Base-by-base conservation (phyloP, 129 eudicot genomes). In the Lonicera japonica region DNA sequence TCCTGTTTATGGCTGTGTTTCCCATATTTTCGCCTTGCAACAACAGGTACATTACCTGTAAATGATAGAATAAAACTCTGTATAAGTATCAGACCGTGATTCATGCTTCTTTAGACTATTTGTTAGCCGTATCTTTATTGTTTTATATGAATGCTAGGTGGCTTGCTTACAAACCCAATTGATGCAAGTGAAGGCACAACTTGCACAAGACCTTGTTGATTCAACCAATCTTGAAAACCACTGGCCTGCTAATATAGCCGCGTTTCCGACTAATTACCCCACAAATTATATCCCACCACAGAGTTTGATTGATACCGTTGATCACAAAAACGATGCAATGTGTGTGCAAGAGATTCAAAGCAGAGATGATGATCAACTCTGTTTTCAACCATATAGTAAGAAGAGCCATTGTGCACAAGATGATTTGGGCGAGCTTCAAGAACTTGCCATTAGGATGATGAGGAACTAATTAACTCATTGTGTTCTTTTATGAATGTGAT, bases 351-450 rank as follows among this genome's bases (percentile, higher is more conserved):
- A 78, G 60, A 63, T 67, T 21, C 73, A 80, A 77, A 75, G 70
- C 71, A 69, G 71, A 67, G 66, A 68, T 54, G 62, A 75, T 14
- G n/a, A n/a, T n/a, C n/a, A 29, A 29, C 36, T 62, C 43, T 65
- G 66, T 45, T 71, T 61, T 58, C 77, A 77, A 51, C 1, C 25
- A 60, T 76, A 59, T 60, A 46, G n/a, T 39, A 86, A 75, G 72
- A 91, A 77, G 74, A 84, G 90, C 61, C 73, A 78, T 40, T 70
- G 77, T 52, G 81, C 84, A 24, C 90, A 70, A 56, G 74, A 73
- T 69, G 97, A 91, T 20, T 70, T 91, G 84, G 76, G 84, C 69
- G 98, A 92, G 81, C 96, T 92, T 52, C 95, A 92, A 75, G 99
- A 77, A 70, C 72, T 87, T 43, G 99, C 99, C 52, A 61, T 88